phyloP scores from a whole-genome alignment of 2,329 filamentous ascomycete genomes.

The Scedosporium boydii region DNA sequence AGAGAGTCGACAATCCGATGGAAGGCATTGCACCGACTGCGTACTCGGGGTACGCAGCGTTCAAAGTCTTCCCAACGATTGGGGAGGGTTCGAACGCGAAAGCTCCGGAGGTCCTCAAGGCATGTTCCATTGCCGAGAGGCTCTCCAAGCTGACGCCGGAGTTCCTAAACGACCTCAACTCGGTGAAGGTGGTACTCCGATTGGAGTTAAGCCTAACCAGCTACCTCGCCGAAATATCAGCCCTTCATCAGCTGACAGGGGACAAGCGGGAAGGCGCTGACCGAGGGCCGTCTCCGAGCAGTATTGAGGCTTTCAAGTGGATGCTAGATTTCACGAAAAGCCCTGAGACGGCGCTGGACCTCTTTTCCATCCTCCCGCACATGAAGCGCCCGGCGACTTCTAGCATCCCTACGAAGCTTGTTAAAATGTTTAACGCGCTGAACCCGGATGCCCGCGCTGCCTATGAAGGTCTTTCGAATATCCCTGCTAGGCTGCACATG shows the following conservation, averaged over 20 bases:
- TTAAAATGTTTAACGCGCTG: slow-evolving; percentile 21
- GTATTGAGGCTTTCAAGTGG: slow-evolving; percentile 20
- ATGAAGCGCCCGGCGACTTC: slow-evolving; percentile 17
- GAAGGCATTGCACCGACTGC: neutral
- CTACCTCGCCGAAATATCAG: slow-evolving; percentile 8
- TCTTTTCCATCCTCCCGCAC: slow-evolving; percentile 22
- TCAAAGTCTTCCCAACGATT: slow-evolving; percentile 4
- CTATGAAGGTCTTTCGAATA: slow-evolving; percentile 21
- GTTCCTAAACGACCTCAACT: neutral
- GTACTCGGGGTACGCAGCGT: slow-evolving; percentile 3
- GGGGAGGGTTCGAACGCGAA: neutral
- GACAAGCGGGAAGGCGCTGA: neutral
- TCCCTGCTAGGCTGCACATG: slow-evolving; percentile 33
- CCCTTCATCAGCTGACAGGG: slow-evolving; percentile 5
- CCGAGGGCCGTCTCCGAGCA: neutral
- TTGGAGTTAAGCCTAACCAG: slow-evolving; percentile 5
- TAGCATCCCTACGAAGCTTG: slow-evolving; percentile 15
- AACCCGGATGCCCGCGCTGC: slow-evolving; percentile 28
- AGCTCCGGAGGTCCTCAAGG: neutral
- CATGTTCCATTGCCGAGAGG: neutral
- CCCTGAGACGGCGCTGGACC: slow-evolving; percentile 14
- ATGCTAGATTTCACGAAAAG: slow-evolving; percentile 19
- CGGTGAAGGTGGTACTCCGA: neutral
- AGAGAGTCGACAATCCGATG: slow-evolving; percentile 8
- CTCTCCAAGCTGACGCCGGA: neutral